Evolutionary conservation across 805 yeast genomes (phyloP), one percentile per base, ranked within the genome.

Genomic region (Zygosaccharomyces rouxii): DNA sequence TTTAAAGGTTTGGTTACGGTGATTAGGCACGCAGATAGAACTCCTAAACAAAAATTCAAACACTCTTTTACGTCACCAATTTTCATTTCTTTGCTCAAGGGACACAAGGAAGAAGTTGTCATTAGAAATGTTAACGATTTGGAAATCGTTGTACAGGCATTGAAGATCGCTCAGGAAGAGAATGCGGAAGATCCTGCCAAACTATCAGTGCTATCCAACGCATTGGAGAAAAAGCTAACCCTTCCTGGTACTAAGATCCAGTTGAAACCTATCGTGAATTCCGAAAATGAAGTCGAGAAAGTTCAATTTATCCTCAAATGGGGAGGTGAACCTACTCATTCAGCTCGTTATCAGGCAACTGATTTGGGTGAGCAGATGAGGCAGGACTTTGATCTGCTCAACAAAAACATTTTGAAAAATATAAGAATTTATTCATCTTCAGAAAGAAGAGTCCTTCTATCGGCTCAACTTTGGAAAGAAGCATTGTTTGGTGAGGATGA

Each of bases 321-420:
- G 99, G 99, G 99, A 59, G 99, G 99, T 54, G 99, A 94, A 68
- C 97, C 99, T 5, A 94, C 99, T 1, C 99, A 94, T 67, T 89
- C 97, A 9, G 97, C 98, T 2, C 79, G 84, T 54, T 86, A 89
- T 65, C 99, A 94, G 70, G 95, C 97, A 1, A 78, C 84, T 25
- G 99, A 94, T 67, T 79, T 94, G 16, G 99, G 99, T 46, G 98
- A 92, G 63, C 97, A 90, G 68, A 78, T 86, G 71, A 82, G 99
- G 61, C 96, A 92, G 64, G 96, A 94, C 66, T 78, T 89, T 58
- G 84, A 87, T 62, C 75, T 94, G 50, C 74, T 94, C 63, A 94
- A 94, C 68, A 82, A 86, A 53, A 85, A 83, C 35, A 89, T 94
- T 7, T 74, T 94, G 60, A 82, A 88, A 33, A 88, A 92, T 60